Percentiles rank a stretch among this genome's conserved stretches.
These are phyloP conservation scores for Wickerhamiella sergipiensis DNA, from an alignment of 805 yeast species.

Conservation along the genomic window DNA sequence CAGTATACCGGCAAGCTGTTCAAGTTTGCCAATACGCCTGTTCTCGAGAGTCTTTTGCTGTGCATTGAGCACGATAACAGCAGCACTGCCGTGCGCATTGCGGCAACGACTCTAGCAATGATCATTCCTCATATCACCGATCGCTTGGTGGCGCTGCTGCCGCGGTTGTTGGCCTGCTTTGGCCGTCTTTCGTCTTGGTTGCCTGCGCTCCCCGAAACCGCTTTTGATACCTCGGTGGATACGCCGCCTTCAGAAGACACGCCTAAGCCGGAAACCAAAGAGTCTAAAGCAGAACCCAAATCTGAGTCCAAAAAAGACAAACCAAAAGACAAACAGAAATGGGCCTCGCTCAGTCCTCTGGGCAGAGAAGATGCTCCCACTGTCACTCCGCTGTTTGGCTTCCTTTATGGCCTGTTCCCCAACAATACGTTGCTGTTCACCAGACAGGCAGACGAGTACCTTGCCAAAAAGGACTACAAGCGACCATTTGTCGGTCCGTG, in stretches of 20 bases:
- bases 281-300: not conserved
- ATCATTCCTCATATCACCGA: constrained; percentile 33
- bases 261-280: too few species aligned
- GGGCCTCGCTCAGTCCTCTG: not conserved
- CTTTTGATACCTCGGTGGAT: not conserved
- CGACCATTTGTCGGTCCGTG: constrained; percentile 20
- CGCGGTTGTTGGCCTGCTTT: constrained; percentile 32
- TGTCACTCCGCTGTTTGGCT: constrained; percentile 29
- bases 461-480: constrained; percentile 13
- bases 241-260: not conserved
- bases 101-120: constrained; percentile 29
- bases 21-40: constrained; percentile 12
- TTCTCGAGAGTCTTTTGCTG: constrained; percentile 14
- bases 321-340: not conserved
- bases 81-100: constrained; percentile 28
- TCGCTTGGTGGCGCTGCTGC: constrained; percentile 24
- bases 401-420: constrained; percentile 48
- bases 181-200: constrained; percentile 33
- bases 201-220: not conserved
- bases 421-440: constrained; percentile 32
- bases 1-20: constrained; percentile 17
- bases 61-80: constrained; percentile 29
- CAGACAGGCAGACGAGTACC: constrained; percentile 30
- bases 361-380: constrained; percentile 14
- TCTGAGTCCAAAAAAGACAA: not conserved